Conservation (phyloP, 495 filamentous ascomycete genomes). For the Geopyxis carbonaria region DNA sequence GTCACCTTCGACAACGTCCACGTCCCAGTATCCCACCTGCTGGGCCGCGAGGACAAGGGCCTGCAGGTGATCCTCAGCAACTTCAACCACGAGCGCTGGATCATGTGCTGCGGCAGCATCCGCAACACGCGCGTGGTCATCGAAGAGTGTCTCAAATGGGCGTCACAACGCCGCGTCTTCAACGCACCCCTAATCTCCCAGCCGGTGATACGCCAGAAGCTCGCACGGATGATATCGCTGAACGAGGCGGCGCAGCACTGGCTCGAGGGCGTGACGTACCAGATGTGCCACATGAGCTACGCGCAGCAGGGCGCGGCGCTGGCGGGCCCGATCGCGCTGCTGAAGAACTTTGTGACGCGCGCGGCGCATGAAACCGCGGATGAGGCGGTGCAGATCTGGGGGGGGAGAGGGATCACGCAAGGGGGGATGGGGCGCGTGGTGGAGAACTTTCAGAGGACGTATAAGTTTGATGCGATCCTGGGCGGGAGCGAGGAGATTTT, state of each 20-base stretch:
- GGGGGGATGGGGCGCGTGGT: conserved; percentile 65
- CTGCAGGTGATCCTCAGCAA: conserved; percentile 79
- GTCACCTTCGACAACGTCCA: conserved; percentile 77
- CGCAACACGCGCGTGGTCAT: conserved; percentile 50
- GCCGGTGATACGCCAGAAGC: conserved; percentile 71
- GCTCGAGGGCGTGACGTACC: conserved; percentile 69
- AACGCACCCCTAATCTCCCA: conserved; percentile 65
- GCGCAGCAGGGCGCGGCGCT: conserved; percentile 56
- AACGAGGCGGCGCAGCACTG: conserved; percentile 69
- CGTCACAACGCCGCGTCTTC: conserved; percentile 77
- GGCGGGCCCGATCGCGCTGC: conserved; percentile 64
- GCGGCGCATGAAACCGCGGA: conserved; percentile 69
- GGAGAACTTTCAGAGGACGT: conserved; percentile 67
- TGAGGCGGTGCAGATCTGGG: conserved; percentile 72
- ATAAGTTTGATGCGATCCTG: conserved; percentile 80
- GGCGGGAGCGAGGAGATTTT: conserved; percentile 75
- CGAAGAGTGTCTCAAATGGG: conserved; percentile 79
- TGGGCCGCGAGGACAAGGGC: conserved; percentile 73
- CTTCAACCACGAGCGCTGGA: conserved; percentile 56
- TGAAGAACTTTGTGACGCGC: conserved; percentile 63
- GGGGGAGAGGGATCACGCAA: conserved; percentile 64
- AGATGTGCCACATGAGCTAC: conserved; percentile 79
- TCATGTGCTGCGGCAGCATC: conserved; percentile 43
- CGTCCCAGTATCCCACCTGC: conserved; percentile 60
- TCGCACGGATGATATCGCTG: conserved; percentile 75